A percentile compares a stretch with the other conserved stretches of the same genome.
Evolutionary conservation across 495 filamentous ascomycete species (phyloP).

Genomic region (Penicillium dipodomyicola): DNA sequence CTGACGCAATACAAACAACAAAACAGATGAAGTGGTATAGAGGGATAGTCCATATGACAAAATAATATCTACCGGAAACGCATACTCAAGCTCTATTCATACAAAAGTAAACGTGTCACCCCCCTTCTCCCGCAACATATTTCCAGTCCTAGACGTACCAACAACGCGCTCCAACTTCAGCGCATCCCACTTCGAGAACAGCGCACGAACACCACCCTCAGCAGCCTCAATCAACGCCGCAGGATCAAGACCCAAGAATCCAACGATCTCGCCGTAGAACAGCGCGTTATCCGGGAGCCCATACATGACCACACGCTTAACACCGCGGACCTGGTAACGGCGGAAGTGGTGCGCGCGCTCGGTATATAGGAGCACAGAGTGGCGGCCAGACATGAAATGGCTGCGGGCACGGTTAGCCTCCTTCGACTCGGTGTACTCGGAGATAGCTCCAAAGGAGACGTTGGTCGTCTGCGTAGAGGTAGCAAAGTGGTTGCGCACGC

Average conservation of each 20-base stretch:
- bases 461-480: conserved; percentile 63
- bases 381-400: conserved; percentile 79
- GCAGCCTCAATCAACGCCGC: conserved; percentile 35
- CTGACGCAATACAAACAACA: background rate
- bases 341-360: conserved; percentile 94
- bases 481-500: conserved; percentile 85
- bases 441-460: conserved; percentile 79
- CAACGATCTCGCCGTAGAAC: conserved; percentile 87
- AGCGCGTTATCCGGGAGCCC: conserved; percentile 80
- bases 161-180: conserved; percentile 87
- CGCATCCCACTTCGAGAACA: conserved; percentile 87
- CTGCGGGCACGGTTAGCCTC: conserved; percentile 80
- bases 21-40: background rate
- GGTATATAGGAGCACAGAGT: conserved; percentile 83
- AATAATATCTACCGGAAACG: conserved; percentile 2
- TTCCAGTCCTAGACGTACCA: conserved; percentile 66
- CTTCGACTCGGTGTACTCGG: conserved; percentile 75
- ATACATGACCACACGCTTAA: conserved; percentile 79
- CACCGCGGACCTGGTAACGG: conserved; percentile 75
- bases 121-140: conserved; percentile 69
- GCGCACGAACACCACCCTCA: conserved; percentile 55
- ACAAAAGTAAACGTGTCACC: conserved; percentile 79
- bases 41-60: background rate
- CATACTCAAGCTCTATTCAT: conserved; percentile 17
- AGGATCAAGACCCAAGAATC: conserved; percentile 56